Evolutionary conservation across 306 rosid genomes (phyloP).

Genomic region (Sindora glabra): DNA sequence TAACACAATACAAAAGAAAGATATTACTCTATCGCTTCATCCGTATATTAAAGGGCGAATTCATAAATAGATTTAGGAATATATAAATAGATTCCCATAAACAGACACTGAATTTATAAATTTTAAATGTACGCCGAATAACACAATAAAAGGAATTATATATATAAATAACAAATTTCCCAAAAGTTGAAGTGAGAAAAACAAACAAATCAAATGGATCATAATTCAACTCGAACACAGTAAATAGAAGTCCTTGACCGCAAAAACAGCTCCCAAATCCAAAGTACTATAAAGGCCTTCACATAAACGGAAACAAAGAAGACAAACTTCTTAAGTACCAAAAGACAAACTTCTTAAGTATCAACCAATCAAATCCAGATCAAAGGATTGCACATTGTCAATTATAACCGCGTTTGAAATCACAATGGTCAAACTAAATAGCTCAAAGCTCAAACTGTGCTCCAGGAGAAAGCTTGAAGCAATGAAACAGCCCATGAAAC

Average conservation of each 20-base stretch:
- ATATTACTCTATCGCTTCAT: slow-evolving; percentile 20
- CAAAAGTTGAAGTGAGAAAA: neutral
- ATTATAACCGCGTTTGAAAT: neutral
- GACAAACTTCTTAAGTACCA: too few relatives aligned
- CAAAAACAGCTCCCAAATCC: slow-evolving; percentile 11
- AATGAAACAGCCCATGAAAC: slow-evolving; percentile 2
- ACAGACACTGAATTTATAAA: too few relatives aligned
- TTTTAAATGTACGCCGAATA: too few relatives aligned
- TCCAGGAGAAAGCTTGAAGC: neutral
- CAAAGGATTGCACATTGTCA: slow-evolving; percentile 15
- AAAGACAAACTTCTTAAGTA: slow-evolving; percentile 8
- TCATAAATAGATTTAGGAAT: neutral
- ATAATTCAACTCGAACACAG: neutral
- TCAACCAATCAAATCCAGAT: slow-evolving; percentile 21
- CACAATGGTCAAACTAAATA: neutral
- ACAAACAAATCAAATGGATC: slow-evolving; percentile 10
- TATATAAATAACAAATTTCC: slow-evolving; percentile 7
- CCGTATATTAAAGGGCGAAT: neutral
- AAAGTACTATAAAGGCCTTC: slow-evolving; percentile 7
- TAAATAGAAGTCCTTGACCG: too few relatives aligned
- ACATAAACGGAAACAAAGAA: neutral
- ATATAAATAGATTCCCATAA: neutral
- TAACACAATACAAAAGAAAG: slow-evolving; percentile 20
- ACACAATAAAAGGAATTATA: slow-evolving; percentile 5
- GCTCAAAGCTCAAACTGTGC: neutral